A percentile compares a stretch with the other conserved stretches of the same genome.
These are phyloP conservation scores for Nakazawaea ambrosiae DNA, from an alignment of 805 yeast species.

Conservation along the genomic window DNA sequence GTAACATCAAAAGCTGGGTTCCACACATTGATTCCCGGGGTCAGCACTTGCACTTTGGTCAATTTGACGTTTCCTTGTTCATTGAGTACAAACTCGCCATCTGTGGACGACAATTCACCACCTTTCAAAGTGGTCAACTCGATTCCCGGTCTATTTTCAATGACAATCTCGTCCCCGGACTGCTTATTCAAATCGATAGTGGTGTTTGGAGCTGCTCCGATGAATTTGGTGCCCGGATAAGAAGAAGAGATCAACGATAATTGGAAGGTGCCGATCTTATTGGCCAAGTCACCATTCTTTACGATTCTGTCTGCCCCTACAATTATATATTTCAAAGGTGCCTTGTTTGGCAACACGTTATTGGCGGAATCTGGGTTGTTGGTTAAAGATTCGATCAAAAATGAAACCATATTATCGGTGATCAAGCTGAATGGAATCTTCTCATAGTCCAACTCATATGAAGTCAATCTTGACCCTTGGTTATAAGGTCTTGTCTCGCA, in stretches of 20 bases:
- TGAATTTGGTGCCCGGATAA: slow-evolving; percentile 64
- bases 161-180: slow-evolving; percentile 68
- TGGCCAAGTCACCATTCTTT: slow-evolving; percentile 90
- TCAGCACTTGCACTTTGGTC: slow-evolving; percentile 69
- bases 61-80: slow-evolving; percentile 20
- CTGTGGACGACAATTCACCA: slow-evolving; percentile 34
- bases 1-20: slow-evolving; percentile 96
- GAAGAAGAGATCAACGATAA: slow-evolving; percentile 65
- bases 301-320: slow-evolving; percentile 97
- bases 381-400: slow-evolving; percentile 48
- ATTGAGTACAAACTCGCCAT: slow-evolving; percentile 24
- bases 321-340: slow-evolving; percentile 81
- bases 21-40: slow-evolving; percentile 84
- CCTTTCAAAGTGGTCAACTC: slow-evolving; percentile 80
- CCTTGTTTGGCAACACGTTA: slow-evolving; percentile 18
- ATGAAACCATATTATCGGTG: slow-evolving; percentile 88
- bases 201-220: slow-evolving; percentile 93
- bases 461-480: slow-evolving; percentile 91
- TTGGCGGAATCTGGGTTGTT: slow-evolving; percentile 8
- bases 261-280: slow-evolving; percentile 93
- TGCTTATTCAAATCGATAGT: slow-evolving; percentile 69
- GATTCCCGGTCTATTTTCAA: slow-evolving; percentile 79
- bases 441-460: slow-evolving; percentile 84
- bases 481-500: slow-evolving; percentile 95
- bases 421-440: slow-evolving; percentile 81